Evolutionary conservation across 1,139 yeast genomes (phyloP).

Genomic region (Saccharomyces pastorianus): DNA sequence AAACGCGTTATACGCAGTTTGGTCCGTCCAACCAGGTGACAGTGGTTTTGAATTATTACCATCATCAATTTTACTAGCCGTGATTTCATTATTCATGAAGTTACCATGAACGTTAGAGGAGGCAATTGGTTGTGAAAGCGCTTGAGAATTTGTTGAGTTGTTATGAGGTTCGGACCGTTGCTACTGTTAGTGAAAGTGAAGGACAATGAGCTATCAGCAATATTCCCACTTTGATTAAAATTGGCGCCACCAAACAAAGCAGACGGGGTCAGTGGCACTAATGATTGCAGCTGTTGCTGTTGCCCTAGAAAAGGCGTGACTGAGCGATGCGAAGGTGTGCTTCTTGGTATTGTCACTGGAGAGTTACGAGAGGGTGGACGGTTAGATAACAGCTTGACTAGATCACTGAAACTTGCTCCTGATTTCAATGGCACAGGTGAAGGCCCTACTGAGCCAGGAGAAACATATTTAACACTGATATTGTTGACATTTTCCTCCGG

Average conservation of each 20-base stretch:
- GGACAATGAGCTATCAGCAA: background rate
- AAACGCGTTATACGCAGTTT: slow-evolving; percentile 13
- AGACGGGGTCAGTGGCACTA: background rate
- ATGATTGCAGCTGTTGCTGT: background rate
- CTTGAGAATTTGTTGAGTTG: background rate
- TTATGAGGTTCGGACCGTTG: background rate
- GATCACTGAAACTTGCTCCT: slow-evolving; percentile 15
- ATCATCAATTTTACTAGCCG: background rate
- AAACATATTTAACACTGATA: background rate
- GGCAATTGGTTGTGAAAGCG: background rate
- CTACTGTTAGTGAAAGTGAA: background rate
- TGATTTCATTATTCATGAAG: background rate
- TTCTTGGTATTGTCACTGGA: background rate
- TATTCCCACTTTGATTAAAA: background rate
- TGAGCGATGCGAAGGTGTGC: background rate
- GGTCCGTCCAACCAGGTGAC: slow-evolving; percentile 16
- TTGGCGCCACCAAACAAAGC: background rate
- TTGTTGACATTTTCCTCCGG: background rate
- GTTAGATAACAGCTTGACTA: slow-evolving; percentile 13
- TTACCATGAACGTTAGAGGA: background rate
- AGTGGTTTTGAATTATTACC: background rate
- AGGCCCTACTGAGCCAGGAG: background rate
- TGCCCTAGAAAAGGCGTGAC: background rate
- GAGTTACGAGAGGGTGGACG: background rate
- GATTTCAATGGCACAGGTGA: slow-evolving; percentile 8